These are phyloP conservation scores for Alternaria solani DNA, from an alignment of 2,329 filamentous ascomycete genomes.

Conservation along the genomic window DNA sequence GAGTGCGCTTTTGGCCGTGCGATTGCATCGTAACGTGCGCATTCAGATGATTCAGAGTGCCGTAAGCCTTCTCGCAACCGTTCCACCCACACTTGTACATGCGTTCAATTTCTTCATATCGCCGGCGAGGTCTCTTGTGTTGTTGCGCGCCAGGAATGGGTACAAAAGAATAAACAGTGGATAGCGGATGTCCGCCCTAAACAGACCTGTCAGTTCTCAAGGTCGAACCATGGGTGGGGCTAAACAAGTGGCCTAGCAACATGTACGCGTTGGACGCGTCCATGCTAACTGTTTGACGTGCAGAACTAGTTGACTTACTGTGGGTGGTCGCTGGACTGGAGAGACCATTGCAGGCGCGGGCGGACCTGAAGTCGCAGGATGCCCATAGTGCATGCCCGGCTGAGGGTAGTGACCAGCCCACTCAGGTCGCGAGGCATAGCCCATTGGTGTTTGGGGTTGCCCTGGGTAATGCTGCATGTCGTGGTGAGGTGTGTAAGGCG, in stretches of 20 bases:
- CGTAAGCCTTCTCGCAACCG: constrained; percentile 97
- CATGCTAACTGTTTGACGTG: background rate
- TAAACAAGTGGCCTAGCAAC: background rate
- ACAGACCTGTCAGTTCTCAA: constrained; percentile 18
- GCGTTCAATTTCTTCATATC: constrained; percentile 98
- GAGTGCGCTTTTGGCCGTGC: constrained; percentile 91
- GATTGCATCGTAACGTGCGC: constrained; percentile 99
- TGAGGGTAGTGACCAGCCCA: constrained; percentile 69
- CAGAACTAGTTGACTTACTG: constrained; percentile 59
- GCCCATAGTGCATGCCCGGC: constrained; percentile 56
- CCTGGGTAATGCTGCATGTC: constrained; percentile 83
- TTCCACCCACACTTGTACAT: constrained; percentile 99
- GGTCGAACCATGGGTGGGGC: background rate
- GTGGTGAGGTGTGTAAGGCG: constrained; percentile 83
- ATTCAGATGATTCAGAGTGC: constrained; percentile 95
- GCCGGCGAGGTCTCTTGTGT: constrained; percentile 90
- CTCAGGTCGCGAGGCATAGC: constrained; percentile 72
- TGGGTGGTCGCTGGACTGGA: constrained; percentile 67
- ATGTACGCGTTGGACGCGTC: constrained; percentile 1
- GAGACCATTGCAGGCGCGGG: constrained; percentile 65
- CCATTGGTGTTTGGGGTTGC: constrained; percentile 65
- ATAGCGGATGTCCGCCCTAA: constrained; percentile 62
- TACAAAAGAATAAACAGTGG: constrained; percentile 96
- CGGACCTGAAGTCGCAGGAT: constrained; percentile 66
- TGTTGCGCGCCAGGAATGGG: constrained; percentile 97